These are phyloP conservation scores for Penicillium atrosanguineum DNA, from an alignment of 495 filamentous ascomycete species.

Conservation along the genomic window DNA sequence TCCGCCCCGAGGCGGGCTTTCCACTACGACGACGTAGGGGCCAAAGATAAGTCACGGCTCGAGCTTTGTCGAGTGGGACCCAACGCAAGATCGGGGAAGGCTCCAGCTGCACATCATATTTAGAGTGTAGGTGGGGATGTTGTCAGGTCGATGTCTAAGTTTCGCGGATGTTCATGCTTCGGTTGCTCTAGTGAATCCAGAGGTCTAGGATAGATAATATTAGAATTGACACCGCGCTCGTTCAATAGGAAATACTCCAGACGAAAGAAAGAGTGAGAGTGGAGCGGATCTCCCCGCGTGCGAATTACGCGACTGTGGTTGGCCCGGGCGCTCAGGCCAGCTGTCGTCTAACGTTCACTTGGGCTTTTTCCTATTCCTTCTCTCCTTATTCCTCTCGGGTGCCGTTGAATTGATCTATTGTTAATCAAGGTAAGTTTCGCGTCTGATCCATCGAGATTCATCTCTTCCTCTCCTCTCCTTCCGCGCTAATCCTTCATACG, in stretches of 20 bases:
- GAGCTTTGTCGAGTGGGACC: not conserved
- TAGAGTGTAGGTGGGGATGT: not conserved
- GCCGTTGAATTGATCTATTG: conserved; percentile 12
- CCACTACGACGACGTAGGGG: no score
- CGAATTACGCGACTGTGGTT: conserved; percentile 19
- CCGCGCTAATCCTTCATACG: conserved; percentile 11
- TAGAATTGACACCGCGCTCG: no score
- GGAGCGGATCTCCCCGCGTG: conserved; percentile 15
- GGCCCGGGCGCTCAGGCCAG: conserved; percentile 27
- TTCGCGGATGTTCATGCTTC: no score
- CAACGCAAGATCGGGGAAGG: not conserved
- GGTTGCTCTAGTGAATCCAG: no score
- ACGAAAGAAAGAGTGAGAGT: not conserved
- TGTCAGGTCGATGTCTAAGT: no score
- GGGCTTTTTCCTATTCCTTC: not conserved
- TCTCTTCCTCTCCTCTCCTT: conserved; percentile 9
- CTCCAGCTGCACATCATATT: conserved; percentile 5
- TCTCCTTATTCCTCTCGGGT: conserved; percentile 20
- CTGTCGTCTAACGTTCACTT: conserved; percentile 14
- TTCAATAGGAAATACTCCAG: no score
- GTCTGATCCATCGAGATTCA: not conserved
- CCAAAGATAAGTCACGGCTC: no score
- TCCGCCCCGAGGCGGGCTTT: no score
- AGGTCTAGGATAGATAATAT: no score
- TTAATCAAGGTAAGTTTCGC: conserved; percentile 7